Evolutionary conservation across 768 basidiomycete genomes (phyloP), one percentile per base, ranked within the genome.

Genomic region (Hericium coralloides): DNA sequence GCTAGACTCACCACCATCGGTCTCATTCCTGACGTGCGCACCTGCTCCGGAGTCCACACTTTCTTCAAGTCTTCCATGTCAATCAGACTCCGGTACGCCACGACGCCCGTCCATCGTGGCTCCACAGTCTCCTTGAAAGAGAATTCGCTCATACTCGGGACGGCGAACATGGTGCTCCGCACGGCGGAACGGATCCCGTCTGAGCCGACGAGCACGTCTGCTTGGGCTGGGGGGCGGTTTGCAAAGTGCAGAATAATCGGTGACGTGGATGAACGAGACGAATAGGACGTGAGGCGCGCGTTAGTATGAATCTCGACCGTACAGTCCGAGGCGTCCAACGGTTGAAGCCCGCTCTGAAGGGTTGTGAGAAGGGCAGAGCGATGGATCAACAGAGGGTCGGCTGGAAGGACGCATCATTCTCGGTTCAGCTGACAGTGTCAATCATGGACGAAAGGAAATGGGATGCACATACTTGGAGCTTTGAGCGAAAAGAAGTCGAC

Each of bases 141-240:
- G 9, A 50, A 10, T 1, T 20, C 18, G 15, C 25, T 1, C 26
- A n/a, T 14, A 20, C 43, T 45, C 26, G 31, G n/a, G 17, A 6
- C 17, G 12, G 52, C 14, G 52, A 52, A 38, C 52, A 52, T 37
- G 6, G 26, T n/a, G 7, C n/a, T 31, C 2, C 52, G 52, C n/a
- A 52, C 52, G n/a, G 52, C 52, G n/a, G 52, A 52, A 17, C 52
- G 52, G 9, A 52, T 23, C 12, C 52, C 52, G n/a, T 52, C 52
- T n/a, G 52, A 31, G 26, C 52, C 52, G 36, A 52, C 18, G 14
- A 52, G 26, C 17, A 52, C 52, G 2, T 52, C 52, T 7, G 52
- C 52, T 36, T 36, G n/a, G 6, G 20, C 26, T 12, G 52, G 10
- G 5, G 52, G 17, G 17, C 37, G 26, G 37, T 37, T 31, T 3